These are phyloP conservation scores for Colletotrichum tamarilloi DNA, from an alignment of 2,329 filamentous ascomycete species.

Conservation along the genomic window DNA sequence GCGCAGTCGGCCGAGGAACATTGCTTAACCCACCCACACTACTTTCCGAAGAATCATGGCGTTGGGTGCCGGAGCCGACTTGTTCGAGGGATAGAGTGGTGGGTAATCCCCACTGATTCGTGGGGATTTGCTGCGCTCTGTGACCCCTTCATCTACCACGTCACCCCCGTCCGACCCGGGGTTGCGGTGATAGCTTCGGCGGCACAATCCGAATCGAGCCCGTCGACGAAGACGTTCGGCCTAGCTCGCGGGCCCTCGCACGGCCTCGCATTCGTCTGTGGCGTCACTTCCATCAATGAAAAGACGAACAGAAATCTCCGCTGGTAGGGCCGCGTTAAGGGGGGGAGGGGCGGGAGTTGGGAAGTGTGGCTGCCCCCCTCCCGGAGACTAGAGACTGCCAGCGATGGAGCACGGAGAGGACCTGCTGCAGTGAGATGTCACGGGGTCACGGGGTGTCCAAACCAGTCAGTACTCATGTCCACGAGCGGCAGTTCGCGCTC, in stretches of 20 bases:
- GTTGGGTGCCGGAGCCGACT: slow-evolving; percentile 14
- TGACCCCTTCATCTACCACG: slow-evolving; percentile 29
- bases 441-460: slow-evolving; percentile 8
- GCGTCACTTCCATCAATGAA: slow-evolving; percentile 17
- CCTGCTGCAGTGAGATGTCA: slow-evolving; percentile 5
- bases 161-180: slow-evolving; percentile 2
- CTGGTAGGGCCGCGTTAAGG: slow-evolving; percentile 24
- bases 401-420: slow-evolving; percentile 5
- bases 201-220: slow-evolving; percentile 18
- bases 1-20: slow-evolving; percentile 11
- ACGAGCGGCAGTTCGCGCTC: slow-evolving; percentile 6
- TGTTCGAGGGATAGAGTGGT: slow-evolving; percentile 19
- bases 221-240: not conserved
- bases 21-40: not conserved
- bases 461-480: not conserved
- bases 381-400: slow-evolving; percentile 16
- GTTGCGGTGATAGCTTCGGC: slow-evolving; percentile 20
- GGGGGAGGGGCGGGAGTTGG: not conserved
- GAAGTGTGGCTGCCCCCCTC: not conserved
- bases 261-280: not conserved
- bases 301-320: not conserved
- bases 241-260: not conserved
- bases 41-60: slow-evolving; percentile 1
- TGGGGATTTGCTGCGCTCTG: slow-evolving; percentile 23
- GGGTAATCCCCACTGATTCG: slow-evolving; percentile 24